Evolutionary conservation across 2,329 filamentous ascomycete genomes (phyloP).

Genomic region (Pseudonectria buxi): DNA sequence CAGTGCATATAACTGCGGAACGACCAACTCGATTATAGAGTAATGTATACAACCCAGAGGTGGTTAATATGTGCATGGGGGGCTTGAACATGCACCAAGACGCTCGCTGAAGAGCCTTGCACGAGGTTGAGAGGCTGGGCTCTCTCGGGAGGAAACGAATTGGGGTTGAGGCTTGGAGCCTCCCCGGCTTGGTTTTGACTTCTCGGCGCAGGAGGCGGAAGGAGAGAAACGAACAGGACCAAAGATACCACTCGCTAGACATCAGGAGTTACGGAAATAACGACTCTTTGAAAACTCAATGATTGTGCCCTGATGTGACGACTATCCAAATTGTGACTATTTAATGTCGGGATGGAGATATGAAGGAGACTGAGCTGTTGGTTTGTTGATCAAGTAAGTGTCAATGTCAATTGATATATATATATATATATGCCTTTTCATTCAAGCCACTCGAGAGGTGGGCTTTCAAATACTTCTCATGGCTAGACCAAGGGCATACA

Average conservation of each 20-base stretch:
- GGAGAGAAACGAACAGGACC: slow-evolving; percentile 15
- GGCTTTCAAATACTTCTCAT: too few relatives aligned
- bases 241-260: slow-evolving; percentile 36
- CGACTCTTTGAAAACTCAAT: slow-evolving; percentile 13
- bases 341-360: too few relatives aligned
- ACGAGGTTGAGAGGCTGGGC: slow-evolving; percentile 6
- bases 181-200: slow-evolving; percentile 13
- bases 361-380: too few relatives aligned
- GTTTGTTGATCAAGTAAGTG: too few relatives aligned
- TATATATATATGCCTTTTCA: too few relatives aligned
- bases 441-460: too few relatives aligned
- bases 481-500: too few relatives aligned
- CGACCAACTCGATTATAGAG: slow-evolving; percentile 26
- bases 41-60: slow-evolving; percentile 34
- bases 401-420: too few relatives aligned
- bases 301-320: too few relatives aligned
- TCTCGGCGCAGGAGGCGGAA: slow-evolving; percentile 15
- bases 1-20: slow-evolving; percentile 25
- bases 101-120: slow-evolving; percentile 27
- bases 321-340: too few relatives aligned
- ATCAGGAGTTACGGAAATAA: slow-evolving; percentile 23
- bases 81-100: slow-evolving; percentile 23
- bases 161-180: slow-evolving; percentile 9
- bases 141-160: slow-evolving; percentile 15
- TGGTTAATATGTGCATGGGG: slow-evolving; percentile 30